Conservation (phyloP, 2,329 filamentous ascomycete genomes). For the Alternaria sp. region DNA sequence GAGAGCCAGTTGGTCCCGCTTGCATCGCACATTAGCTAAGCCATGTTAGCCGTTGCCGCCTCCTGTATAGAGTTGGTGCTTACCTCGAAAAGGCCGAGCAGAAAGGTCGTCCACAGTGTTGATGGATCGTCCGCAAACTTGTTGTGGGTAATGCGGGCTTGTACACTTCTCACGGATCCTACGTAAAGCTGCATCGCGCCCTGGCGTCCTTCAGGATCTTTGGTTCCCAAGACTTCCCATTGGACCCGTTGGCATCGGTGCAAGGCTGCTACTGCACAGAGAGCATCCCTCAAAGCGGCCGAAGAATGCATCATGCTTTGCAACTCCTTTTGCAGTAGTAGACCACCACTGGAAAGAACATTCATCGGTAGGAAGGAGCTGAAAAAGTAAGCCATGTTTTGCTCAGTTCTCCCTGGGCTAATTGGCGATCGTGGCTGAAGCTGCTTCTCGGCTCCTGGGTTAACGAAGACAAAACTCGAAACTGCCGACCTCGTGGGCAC, state of each 20-base stretch:
- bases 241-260: constrained; percentile 9
- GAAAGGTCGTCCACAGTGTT: constrained; percentile 33
- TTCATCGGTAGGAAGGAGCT: constrained; percentile 31
- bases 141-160: constrained; percentile 14
- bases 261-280: constrained; percentile 24
- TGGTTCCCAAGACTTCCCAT: neutral
- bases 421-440: neutral
- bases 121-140: constrained; percentile 21
- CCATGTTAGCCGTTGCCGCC: neutral
- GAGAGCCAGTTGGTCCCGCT: constrained; percentile 35
- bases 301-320: constrained; percentile 15
- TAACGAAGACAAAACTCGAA: constrained; percentile 23
- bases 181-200: constrained; percentile 23
- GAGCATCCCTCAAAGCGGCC: constrained; percentile 23
- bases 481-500: constrained; percentile 2
- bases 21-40: constrained; percentile 36
- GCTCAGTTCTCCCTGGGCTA: neutral
- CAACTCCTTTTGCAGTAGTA: constrained; percentile 16
- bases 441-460: neutral
- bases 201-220: neutral
- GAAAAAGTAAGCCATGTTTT: constrained; percentile 30
- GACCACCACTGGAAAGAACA: constrained; percentile 10
- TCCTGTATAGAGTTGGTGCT: neutral
- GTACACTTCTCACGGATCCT: constrained; percentile 21
- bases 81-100: constrained; percentile 36